A percentile compares a stretch with the other conserved stretches of the same genome.
phyloP scores from a whole-genome alignment of 768 basidiomycete species.

The Pisolithus marmoratus region DNA sequence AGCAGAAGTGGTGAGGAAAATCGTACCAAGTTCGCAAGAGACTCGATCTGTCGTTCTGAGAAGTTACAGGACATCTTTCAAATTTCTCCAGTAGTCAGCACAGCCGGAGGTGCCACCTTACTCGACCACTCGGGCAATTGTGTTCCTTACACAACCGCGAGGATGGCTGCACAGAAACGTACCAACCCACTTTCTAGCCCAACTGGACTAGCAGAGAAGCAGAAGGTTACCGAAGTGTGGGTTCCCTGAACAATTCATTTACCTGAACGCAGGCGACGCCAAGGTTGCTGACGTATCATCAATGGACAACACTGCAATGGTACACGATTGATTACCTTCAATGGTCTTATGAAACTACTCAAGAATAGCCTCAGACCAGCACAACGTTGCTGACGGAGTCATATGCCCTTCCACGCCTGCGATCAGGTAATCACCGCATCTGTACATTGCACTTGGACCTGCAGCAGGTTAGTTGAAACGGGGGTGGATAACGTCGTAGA shows the following conservation, averaged over 20 bases:
- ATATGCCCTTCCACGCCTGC: constrained; percentile 20
- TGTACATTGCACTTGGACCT: constrained; percentile 73
- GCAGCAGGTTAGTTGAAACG: constrained; percentile 8
- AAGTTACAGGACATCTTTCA: constrained; percentile 21
- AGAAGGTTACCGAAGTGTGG: constrained; percentile 50
- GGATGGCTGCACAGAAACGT: constrained; percentile 7
- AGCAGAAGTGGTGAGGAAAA: neutral
- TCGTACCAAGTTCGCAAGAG: constrained; percentile 49
- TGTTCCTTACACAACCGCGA: constrained; percentile 46
- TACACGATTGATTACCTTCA: constrained; percentile 5
- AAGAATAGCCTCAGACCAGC: constrained; percentile 25
- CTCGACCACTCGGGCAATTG: constrained; percentile 60
- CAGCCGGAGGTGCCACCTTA: constrained; percentile 84
- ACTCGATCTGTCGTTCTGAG: constrained; percentile 24
- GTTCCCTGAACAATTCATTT: constrained; percentile 34
- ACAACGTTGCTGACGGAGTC: constrained; percentile 29
- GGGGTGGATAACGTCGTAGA: neutral
- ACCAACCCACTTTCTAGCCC: constrained; percentile 43
- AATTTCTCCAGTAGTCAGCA: constrained; percentile 66
- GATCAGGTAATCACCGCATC: constrained; percentile 22
- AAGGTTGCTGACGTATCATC: constrained; percentile 5
- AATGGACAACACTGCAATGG: neutral
- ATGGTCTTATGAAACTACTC: constrained; percentile 6
- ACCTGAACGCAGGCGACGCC: constrained; percentile 35
- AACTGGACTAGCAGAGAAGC: constrained; percentile 71